These are phyloP conservation scores for Oryza meridionalis DNA, from an alignment of 176 grass and related monocot species.

Conservation along the genomic window DNA sequence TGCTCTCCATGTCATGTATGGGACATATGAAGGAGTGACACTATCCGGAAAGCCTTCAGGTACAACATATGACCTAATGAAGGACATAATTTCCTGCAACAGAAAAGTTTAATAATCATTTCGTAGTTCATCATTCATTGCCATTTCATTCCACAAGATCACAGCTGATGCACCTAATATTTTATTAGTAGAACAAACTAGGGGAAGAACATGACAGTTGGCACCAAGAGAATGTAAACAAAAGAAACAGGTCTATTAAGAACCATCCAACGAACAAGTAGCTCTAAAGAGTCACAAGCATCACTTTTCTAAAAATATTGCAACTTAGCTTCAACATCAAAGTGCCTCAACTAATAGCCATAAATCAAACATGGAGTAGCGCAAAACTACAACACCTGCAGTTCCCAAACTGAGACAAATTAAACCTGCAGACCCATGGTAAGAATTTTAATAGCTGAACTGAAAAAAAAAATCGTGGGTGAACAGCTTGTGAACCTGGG, in stretches of 20 bases:
- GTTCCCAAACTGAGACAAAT: constrained; percentile 11
- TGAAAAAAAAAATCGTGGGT: background rate
- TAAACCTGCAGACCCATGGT: background rate
- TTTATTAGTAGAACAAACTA: background rate
- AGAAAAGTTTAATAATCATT: constrained; percentile 19
- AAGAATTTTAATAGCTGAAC: background rate
- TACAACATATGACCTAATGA: constrained; percentile 92
- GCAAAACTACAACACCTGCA: background rate
- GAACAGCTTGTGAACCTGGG: background rate
- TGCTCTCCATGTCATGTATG: constrained; percentile 99
- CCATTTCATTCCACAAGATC: background rate
- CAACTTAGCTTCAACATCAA: constrained; percentile 8
- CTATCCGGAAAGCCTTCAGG: constrained; percentile 96
- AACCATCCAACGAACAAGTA: constrained; percentile 11
- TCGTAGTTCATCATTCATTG: constrained; percentile 6
- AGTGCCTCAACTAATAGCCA: constrained; percentile 5
- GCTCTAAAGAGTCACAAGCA: background rate
- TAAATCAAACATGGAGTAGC: background rate
- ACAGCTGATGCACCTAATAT: background rate
- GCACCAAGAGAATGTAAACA: background rate
- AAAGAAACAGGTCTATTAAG: background rate
- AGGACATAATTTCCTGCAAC: constrained; percentile 83
- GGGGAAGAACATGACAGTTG: background rate
- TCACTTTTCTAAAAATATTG: constrained; percentile 15
- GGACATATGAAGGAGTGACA: constrained; percentile 96